Percentiles rank a stretch among this genome's conserved stretches.
Evolutionary conservation across 139 green algal genomes (phyloP).

Genomic region (Chlamydomonas urium): DNA sequence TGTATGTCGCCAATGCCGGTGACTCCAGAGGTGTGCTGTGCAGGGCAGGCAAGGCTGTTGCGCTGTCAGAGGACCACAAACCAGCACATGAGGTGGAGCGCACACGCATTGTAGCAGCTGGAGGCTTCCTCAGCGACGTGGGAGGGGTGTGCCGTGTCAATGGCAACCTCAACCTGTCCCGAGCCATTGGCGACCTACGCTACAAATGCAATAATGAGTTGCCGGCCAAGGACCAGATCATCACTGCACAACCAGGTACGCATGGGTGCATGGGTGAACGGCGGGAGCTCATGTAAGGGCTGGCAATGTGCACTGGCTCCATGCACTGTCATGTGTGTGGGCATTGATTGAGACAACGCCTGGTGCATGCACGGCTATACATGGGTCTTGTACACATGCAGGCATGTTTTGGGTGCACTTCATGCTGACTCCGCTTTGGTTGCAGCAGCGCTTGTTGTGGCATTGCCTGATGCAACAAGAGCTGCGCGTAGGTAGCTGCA

Average conservation of each 20-base stretch:
- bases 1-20: constrained; percentile 89
- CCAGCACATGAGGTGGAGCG: constrained; percentile 68
- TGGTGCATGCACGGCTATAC: too few species aligned
- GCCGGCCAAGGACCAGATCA: constrained; percentile 63
- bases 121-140: constrained; percentile 51
- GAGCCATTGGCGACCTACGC: constrained; percentile 93
- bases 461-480: too few species aligned
- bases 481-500: too few species aligned
- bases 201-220: constrained; percentile 83
- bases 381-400: too few species aligned
- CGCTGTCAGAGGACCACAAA: constrained; percentile 85
- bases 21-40: constrained; percentile 83
- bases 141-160: constrained; percentile 73
- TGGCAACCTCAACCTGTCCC: constrained; percentile 91
- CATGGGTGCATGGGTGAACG: too few species aligned
- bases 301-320: too few species aligned
- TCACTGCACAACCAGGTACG: constrained; percentile 83
- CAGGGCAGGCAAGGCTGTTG: constrained; percentile 49
- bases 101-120: constrained; percentile 76
- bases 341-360: too few species aligned
- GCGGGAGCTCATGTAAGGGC: too few species aligned
- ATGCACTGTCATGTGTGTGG: too few species aligned
- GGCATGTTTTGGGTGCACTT: too few species aligned
- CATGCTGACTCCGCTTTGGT: too few species aligned
- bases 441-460: too few species aligned